Conservation (phyloP, 2,329 filamentous ascomycete genomes). For the Cryphonectria radicalis region DNA sequence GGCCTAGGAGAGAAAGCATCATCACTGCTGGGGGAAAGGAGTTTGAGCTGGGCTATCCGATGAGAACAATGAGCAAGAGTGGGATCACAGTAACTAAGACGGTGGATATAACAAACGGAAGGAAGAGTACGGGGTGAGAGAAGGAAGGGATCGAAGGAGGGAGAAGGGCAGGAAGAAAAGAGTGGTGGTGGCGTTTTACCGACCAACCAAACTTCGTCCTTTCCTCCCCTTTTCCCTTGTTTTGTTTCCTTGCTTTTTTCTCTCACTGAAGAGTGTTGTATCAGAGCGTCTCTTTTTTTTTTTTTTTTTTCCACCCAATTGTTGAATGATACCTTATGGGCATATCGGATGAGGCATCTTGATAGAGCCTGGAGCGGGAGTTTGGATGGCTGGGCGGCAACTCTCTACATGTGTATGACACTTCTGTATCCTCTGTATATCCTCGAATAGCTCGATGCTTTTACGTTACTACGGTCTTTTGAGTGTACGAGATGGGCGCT, state of each 20-base stretch:
- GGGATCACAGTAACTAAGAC: conserved; percentile 30
- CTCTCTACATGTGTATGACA: not conserved
- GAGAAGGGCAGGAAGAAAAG: not conserved
- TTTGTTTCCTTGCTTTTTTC: not conserved
- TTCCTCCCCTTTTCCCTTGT: not conserved
- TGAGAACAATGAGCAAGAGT: conserved; percentile 22
- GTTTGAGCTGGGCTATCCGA: conserved; percentile 13
- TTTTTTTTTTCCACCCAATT: not conserved
- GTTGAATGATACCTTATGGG: conserved; percentile 12
- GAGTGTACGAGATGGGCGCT: not conserved
- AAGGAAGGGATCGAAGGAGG: not conserved
- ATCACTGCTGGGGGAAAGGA: conserved; percentile 11
- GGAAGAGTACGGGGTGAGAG: not conserved
- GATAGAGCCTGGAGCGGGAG: conserved; percentile 8
- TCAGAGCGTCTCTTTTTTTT: not conserved
- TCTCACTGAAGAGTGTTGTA: not conserved
- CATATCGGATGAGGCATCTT: conserved; percentile 1
- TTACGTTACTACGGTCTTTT: not conserved
- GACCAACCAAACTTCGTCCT: not conserved
- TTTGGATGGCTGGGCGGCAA: conserved; percentile 3
- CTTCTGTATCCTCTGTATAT: not conserved
- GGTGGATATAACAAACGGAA: conserved; percentile 22
- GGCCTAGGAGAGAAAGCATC: not conserved
- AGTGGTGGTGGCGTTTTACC: not conserved
- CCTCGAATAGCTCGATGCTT: not conserved